Conservation (phyloP, 2,329 filamentous ascomycete genomes). For the Fusarium sp. region DNA sequence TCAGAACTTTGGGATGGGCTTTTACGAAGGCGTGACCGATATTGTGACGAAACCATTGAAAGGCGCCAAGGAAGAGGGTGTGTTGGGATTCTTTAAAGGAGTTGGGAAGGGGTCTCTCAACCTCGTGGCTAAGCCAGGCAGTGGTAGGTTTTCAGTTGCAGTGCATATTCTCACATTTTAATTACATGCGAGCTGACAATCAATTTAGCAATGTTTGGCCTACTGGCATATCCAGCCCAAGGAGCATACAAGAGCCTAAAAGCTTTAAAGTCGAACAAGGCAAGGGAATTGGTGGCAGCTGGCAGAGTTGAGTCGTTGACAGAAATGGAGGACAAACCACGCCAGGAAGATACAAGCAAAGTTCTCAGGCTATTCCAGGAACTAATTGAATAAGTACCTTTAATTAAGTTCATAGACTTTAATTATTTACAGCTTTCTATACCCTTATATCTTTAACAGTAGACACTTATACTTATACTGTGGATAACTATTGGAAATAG, state of each 20-base stretch:
- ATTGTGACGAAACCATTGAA: not conserved
- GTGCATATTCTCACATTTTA: fast-evolving
- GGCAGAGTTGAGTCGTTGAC: not conserved
- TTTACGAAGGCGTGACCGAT: not conserved
- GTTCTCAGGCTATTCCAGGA: not conserved
- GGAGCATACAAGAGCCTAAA: not conserved
- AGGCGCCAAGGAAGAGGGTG: not conserved
- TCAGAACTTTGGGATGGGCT: not conserved
- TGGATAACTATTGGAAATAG: too few species aligned
- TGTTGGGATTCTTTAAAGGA: not conserved
- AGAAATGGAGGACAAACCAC: fast-evolving
- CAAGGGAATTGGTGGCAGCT: not conserved
- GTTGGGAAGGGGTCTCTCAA: not conserved
- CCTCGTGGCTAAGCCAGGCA: not conserved
- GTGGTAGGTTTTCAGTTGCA: not conserved
- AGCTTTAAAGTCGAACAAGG: not conserved
- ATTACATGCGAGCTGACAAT: fast-evolving
- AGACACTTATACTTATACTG: too few species aligned
- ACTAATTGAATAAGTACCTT: too few species aligned
- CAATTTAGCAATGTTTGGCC: not conserved
- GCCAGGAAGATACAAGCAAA: fast-evolving
- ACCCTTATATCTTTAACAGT: too few species aligned
- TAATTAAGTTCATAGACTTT: too few species aligned
- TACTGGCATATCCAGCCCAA: not conserved
- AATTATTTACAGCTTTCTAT: too few species aligned